Evolutionary conservation across 805 yeast species (phyloP).

Genomic region (Metschnikowia koreensis): DNA sequence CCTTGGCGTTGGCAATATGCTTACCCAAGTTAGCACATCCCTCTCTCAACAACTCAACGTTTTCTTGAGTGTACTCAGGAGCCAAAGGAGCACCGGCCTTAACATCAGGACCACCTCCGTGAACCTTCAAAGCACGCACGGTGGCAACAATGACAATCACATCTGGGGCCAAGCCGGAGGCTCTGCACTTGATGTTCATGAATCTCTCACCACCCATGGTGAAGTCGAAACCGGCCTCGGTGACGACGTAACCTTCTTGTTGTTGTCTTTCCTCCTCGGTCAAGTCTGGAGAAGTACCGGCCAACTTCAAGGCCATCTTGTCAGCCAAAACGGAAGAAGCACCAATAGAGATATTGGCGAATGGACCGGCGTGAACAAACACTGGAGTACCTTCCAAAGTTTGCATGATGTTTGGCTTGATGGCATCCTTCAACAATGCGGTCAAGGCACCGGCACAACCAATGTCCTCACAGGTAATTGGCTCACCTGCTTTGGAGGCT

Average conservation of each 20-base stretch:
- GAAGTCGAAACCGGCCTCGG: slow-evolving; percentile 88
- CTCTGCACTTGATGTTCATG: slow-evolving; percentile 76
- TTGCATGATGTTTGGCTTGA: slow-evolving; percentile 85
- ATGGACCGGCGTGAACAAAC: slow-evolving; percentile 85
- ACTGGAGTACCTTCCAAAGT: slow-evolving; percentile 88
- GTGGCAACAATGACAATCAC: slow-evolving; percentile 81
- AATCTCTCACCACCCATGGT: slow-evolving; percentile 92
- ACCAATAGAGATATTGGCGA: slow-evolving; percentile 84
- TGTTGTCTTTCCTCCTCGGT: slow-evolving; percentile 42
- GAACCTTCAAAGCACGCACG: slow-evolving; percentile 78
- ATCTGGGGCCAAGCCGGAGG: slow-evolving; percentile 77
- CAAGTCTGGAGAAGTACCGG: slow-evolving; percentile 58
- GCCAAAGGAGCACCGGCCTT: slow-evolving; percentile 83
- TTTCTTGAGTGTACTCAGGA: slow-evolving; percentile 67
- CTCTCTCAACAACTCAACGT: slow-evolving; percentile 61
- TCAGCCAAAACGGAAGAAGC: slow-evolving; percentile 83
- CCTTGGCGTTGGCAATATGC: slow-evolving; percentile 69
- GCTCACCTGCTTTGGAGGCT: slow-evolving; percentile 62
- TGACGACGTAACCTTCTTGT: slow-evolving; percentile 72
- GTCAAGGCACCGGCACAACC: slow-evolving; percentile 87
- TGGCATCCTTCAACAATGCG: slow-evolving; percentile 76
- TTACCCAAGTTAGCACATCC: slow-evolving; percentile 77
- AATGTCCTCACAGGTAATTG: slow-evolving; percentile 78
- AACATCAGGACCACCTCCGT: slow-evolving; percentile 88
- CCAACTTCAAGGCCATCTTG: slow-evolving; percentile 74